Conservation (phyloP, 169 alveolate species). For the Neospora caninum region DNA sequence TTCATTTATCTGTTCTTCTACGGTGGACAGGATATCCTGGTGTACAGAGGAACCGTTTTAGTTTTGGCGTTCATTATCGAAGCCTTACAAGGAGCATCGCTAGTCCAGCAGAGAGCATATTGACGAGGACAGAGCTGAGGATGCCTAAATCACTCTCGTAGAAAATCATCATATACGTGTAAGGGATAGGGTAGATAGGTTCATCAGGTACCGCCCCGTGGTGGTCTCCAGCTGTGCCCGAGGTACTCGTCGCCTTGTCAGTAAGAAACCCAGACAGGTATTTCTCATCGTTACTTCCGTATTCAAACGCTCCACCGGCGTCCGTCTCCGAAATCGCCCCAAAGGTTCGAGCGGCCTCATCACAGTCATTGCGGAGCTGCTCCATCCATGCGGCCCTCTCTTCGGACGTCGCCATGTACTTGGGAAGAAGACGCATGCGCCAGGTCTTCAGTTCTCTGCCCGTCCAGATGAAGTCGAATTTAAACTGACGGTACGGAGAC, state of each 20-base stretch:
- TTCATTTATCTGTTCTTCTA: too few relatives aligned
- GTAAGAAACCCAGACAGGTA: too few relatives aligned
- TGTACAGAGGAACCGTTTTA: too few relatives aligned
- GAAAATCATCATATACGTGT: conserved; percentile 78
- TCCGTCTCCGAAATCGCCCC: conserved; percentile 27
- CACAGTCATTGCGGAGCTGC: conserved; percentile 67
- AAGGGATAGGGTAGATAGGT: conserved; percentile 74
- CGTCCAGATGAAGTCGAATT: conserved; percentile 78
- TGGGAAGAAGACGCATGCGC: conserved; percentile 73
- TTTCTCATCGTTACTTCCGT: background rate
- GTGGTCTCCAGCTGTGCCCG: background rate
- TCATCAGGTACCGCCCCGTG: background rate
- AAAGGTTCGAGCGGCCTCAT: conserved; percentile 6
- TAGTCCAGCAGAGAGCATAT: conserved; percentile 76
- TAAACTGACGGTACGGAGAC: conserved; percentile 75
- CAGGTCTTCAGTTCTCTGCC: conserved; percentile 74
- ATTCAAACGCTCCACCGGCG: background rate
- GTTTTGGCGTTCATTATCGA: too few relatives aligned
- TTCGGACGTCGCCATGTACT: conserved; percentile 76
- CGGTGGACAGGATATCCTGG: too few relatives aligned
- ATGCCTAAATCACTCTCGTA: conserved; percentile 78
- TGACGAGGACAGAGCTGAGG: conserved; percentile 73
- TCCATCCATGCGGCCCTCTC: conserved; percentile 79
- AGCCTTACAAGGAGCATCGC: conserved; percentile 73
- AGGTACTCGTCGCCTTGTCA: conserved; percentile 23